phyloP scores from a whole-genome alignment of 2,329 filamentous ascomycete genomes.

The Clathrospora elynae region DNA sequence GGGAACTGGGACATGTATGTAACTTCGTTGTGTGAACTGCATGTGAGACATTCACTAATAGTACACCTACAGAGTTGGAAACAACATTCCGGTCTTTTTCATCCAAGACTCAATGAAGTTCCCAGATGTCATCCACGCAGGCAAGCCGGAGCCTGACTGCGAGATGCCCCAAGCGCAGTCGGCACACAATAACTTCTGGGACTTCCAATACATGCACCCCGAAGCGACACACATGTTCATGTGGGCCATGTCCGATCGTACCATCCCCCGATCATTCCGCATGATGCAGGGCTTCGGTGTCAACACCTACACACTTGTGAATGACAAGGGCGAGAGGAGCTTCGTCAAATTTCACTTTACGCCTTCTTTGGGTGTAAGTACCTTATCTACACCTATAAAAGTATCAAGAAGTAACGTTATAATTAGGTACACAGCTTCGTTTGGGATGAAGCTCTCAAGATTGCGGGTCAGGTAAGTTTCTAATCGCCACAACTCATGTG shows the following conservation, averaged over 20 bases:
- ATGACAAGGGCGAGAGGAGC: constrained; percentile 68
- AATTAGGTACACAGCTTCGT: constrained; percentile 77
- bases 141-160: constrained; percentile 72
- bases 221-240: constrained; percentile 80
- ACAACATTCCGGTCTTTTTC: constrained; percentile 77
- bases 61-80: no score
- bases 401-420: no score
- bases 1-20: constrained; percentile 78
- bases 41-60: no score
- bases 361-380: constrained; percentile 73
- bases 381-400: no score
- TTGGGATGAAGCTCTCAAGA: constrained; percentile 79
- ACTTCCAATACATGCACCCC: constrained; percentile 67
- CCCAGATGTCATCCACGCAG: constrained; percentile 66
- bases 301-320: constrained; percentile 74
- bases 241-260: constrained; percentile 77
- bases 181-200: constrained; percentile 79
- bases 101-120: constrained; percentile 78
- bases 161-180: constrained; percentile 73
- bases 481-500: no score
- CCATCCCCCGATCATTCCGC: constrained; percentile 73
- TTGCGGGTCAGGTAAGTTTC: constrained; percentile 56
- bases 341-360: constrained; percentile 83
- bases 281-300: constrained; percentile 90
- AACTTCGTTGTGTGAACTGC: no score